Conservation (phyloP, 2,329 filamentous ascomycete species). For the Penicillium sp. region DNA sequence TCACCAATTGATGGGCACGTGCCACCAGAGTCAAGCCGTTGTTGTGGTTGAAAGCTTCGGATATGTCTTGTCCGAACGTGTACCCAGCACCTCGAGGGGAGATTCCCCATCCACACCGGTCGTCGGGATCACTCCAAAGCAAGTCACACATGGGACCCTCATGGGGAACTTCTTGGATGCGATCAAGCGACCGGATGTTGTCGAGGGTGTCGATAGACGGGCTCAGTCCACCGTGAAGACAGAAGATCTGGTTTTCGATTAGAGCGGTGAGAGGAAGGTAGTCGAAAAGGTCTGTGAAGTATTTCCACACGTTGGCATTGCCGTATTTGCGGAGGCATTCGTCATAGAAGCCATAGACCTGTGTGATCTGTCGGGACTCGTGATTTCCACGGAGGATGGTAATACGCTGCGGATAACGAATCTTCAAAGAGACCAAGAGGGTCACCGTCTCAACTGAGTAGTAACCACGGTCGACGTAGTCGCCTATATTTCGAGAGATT, state of each 20-base stretch:
- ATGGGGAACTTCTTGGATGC: slow-evolving; percentile 97
- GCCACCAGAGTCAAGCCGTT: slow-evolving; percentile 95
- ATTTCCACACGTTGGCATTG: slow-evolving; percentile 99
- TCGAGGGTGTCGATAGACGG: slow-evolving; percentile 95
- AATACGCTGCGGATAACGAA: slow-evolving; percentile 95
- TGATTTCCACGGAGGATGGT: slow-evolving; percentile 98
- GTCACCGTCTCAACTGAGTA: slow-evolving; percentile 99
- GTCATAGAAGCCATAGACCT: slow-evolving; percentile 99
- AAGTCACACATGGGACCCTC: slow-evolving; percentile 98
- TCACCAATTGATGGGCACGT: slow-evolving; percentile 94
- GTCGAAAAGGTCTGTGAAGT: slow-evolving; percentile 97
- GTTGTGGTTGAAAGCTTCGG: slow-evolving; percentile 98
- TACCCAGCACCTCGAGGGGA: slow-evolving; percentile 92
- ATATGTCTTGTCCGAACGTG: slow-evolving; percentile 95
- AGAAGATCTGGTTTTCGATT: slow-evolving; percentile 99
- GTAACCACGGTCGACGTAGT: slow-evolving; percentile 98
- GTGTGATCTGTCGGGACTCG: slow-evolving; percentile 97
- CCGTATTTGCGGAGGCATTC: slow-evolving; percentile 98
- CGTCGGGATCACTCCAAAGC: slow-evolving; percentile 96
- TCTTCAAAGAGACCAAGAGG: slow-evolving; percentile 92
- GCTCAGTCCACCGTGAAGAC: slow-evolving; percentile 91
- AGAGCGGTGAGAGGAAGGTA: slow-evolving; percentile 95
- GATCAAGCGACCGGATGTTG: slow-evolving; percentile 91
- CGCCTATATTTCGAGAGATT: slow-evolving; percentile 57
- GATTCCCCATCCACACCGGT: slow-evolving; percentile 94